A percentile compares a stretch with the other conserved stretches of the same genome.
Evolutionary conservation across 257 asterid species (phyloP).

Genomic region (Vinca minor): DNA sequence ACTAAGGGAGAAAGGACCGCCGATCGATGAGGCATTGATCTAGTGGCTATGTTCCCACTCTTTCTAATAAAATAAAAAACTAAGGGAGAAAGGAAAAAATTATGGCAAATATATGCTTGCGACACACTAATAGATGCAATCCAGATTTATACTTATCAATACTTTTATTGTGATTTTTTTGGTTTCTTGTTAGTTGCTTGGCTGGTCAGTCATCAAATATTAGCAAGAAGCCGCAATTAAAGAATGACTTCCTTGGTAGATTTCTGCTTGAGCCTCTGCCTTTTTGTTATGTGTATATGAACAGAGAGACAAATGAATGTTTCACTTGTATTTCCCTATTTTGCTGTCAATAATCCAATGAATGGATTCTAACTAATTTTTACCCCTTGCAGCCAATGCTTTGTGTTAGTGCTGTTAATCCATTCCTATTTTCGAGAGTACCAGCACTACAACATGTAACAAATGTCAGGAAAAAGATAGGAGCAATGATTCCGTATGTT

Average conservation of each 20-base stretch:
- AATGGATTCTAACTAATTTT: neutral
- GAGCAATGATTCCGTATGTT: too few relatives aligned
- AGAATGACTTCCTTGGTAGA: neutral
- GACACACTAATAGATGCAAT: neutral
- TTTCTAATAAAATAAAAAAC: too few relatives aligned
- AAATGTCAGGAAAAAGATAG: too few relatives aligned
- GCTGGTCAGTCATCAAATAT: neutral
- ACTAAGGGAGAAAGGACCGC: too few relatives aligned
- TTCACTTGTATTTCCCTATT: neutral
- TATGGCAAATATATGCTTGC: neutral
- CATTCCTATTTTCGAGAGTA: too few relatives aligned
- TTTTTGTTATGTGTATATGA: neutral
- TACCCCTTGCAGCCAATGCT: constrained; percentile 87
- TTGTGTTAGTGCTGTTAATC: constrained; percentile 19
- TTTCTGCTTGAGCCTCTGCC: neutral
- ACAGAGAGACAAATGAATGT: too few relatives aligned
- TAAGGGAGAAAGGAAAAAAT: neutral
- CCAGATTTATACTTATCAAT: too few relatives aligned
- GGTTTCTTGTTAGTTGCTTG: neutral
- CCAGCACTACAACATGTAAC: too few relatives aligned
- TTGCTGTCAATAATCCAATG: neutral
- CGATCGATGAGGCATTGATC: too few relatives aligned
- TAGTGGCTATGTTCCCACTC: too few relatives aligned
- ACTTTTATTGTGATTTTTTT: neutral
- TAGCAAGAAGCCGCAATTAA: neutral